These are phyloP conservation scores for Mycena filopes DNA, from an alignment of 768 basidiomycete species.

Conservation along the genomic window DNA sequence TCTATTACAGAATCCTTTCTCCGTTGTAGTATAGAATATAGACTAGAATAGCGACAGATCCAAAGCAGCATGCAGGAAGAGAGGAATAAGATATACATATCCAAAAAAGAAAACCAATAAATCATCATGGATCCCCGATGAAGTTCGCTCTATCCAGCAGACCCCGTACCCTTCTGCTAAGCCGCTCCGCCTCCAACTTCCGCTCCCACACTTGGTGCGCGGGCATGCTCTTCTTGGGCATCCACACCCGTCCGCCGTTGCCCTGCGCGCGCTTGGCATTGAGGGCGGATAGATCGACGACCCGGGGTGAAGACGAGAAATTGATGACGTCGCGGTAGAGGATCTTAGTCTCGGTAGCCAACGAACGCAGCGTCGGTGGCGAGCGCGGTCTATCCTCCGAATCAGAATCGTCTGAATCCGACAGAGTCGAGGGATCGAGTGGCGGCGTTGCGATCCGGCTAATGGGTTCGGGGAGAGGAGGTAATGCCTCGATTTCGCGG, in stretches of 20 bases:
- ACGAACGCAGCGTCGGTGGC: conserved; percentile 67
- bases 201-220: conserved; percentile 84
- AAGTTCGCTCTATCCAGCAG: conserved; percentile 73
- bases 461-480: conserved; percentile 64
- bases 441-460: conserved; percentile 70
- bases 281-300: conserved; percentile 84
- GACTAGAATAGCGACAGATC: conserved; percentile 28
- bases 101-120: conserved; percentile 12
- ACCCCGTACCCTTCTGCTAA: conserved; percentile 76
- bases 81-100: conserved; percentile 13
- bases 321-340: conserved; percentile 91
- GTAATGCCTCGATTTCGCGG: conserved; percentile 80
- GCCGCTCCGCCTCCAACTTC: conserved; percentile 77
- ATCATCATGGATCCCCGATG: conserved; percentile 41
- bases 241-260: conserved; percentile 72
- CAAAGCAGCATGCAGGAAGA: conserved; percentile 18
- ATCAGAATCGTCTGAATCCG: conserved; percentile 76
- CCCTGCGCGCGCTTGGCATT: conserved; percentile 63
- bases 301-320: conserved; percentile 83
- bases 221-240: conserved; percentile 83
- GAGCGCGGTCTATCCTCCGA: conserved; percentile 49
- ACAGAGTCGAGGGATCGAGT: conserved; percentile 69
- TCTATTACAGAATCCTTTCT: too few species aligned
- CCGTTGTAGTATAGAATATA: too few species aligned
- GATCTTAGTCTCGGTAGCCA: conserved; percentile 85